A percentile compares a stretch with the other conserved stretches of the same genome.
phyloP scores from a whole-genome alignment of 1,139 yeast species.

The Magnusiomyces suaveolens region DNA sequence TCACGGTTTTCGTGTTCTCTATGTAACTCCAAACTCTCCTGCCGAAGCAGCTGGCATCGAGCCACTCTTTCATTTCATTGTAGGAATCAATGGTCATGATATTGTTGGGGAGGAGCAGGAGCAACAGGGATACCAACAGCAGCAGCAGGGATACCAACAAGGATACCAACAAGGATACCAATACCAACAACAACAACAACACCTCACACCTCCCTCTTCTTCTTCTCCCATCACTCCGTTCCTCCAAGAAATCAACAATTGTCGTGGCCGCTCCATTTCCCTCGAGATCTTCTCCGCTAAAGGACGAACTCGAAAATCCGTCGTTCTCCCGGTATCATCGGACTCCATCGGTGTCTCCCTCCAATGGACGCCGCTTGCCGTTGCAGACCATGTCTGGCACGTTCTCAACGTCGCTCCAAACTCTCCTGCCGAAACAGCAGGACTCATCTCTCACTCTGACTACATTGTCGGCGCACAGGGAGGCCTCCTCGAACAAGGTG shows the following conservation, averaged over 20 bases:
- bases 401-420: slow-evolving; percentile 62
- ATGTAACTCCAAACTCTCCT: slow-evolving; percentile 38
- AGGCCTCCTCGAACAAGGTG: slow-evolving; percentile 74
- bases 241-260: slow-evolving; percentile 23
- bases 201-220: neutral
- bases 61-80: slow-evolving; percentile 77
- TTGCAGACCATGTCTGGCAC: slow-evolving; percentile 84
- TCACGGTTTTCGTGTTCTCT: slow-evolving; percentile 48
- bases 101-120: slow-evolving; percentile 17
- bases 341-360: slow-evolving; percentile 46
- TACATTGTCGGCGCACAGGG: slow-evolving; percentile 85
- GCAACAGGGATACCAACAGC: neutral
- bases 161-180: too few relatives aligned
- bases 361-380: slow-evolving; percentile 66
- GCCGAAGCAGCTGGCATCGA: slow-evolving; percentile 50
- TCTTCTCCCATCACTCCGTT: slow-evolving; percentile 25
- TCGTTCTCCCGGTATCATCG: slow-evolving; percentile 37
- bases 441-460: slow-evolving; percentile 76
- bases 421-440: slow-evolving; percentile 82
- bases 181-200: neutral
- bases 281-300: slow-evolving; percentile 82
- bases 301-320: slow-evolving; percentile 59
- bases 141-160: neutral
- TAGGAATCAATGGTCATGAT: slow-evolving; percentile 68
- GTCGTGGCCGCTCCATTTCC: slow-evolving; percentile 35